Evolutionary conservation across 768 basidiomycete genomes (phyloP).

Genomic region (Suillus paluster): DNA sequence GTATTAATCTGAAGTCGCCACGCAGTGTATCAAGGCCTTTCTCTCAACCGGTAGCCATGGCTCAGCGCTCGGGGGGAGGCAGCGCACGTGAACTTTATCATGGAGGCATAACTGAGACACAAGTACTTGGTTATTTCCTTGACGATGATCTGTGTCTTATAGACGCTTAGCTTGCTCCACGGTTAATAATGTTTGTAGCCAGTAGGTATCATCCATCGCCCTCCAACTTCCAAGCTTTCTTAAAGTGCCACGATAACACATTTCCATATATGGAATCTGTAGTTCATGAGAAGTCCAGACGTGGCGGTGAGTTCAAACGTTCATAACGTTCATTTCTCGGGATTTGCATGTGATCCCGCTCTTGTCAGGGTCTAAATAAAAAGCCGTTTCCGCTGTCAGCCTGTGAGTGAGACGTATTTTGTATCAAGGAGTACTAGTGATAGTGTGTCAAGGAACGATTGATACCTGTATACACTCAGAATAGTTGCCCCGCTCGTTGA

Average conservation of each 20-base stretch:
- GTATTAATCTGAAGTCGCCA: background rate
- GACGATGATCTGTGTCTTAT: background rate
- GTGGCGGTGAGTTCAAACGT: background rate
- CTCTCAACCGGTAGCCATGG: background rate
- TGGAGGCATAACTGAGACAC: background rate
- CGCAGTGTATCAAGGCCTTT: too few relatives aligned
- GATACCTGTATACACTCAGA: background rate
- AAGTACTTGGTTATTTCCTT: background rate
- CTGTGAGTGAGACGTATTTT: too few relatives aligned
- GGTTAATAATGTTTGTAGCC: background rate
- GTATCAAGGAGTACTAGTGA: too few relatives aligned
- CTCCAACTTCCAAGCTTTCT: background rate
- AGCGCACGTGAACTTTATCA: background rate
- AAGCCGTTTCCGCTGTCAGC: too few relatives aligned
- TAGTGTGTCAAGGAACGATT: too few relatives aligned
- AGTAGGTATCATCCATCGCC: background rate
- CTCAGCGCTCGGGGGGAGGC: too few relatives aligned
- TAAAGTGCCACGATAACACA: background rate
- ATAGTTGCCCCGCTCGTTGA: background rate
- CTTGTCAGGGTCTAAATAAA: too few relatives aligned
- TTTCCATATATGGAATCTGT: slow-evolving; percentile 34
- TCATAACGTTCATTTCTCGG: background rate
- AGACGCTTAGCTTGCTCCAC: background rate
- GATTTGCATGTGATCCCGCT: too few relatives aligned
- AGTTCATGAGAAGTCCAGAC: slow-evolving; percentile 18